phyloP scores from a whole-genome alignment of 306 rosid genomes.

The Prunus salicina region DNA sequence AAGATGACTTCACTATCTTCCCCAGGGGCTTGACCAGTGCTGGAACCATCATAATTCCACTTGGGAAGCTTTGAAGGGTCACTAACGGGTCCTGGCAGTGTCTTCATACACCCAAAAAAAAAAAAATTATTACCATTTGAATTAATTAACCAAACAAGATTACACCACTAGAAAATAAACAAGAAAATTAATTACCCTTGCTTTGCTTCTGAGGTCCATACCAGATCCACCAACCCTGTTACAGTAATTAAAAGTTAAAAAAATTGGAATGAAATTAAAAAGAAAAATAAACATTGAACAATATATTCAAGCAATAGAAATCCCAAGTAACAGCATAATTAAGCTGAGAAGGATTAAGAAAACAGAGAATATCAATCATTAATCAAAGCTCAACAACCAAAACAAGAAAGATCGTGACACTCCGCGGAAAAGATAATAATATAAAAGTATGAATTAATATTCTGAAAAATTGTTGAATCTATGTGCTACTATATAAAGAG shows the following conservation, averaged over 20 bases:
- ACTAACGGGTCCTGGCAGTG: constrained; percentile 64
- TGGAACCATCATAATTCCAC: constrained; percentile 95
- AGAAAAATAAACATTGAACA: neutral
- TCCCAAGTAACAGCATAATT: neutral
- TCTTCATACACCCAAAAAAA: constrained; percentile 41
- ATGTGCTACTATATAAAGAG: neutral
- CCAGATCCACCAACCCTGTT: constrained; percentile 97
- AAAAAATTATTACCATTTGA: constrained; percentile 2
- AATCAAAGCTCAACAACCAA: neutral
- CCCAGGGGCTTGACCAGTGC: constrained; percentile 95
- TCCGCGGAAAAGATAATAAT: neutral
- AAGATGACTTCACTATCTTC: constrained; percentile 84
- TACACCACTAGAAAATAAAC: neutral
- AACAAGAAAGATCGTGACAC: neutral
- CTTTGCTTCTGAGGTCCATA: constrained; percentile 91
- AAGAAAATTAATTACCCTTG: constrained; percentile 54
- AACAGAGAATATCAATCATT: neutral
- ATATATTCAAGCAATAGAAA: neutral
- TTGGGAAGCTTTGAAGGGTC: constrained; percentile 81
- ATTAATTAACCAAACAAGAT: neutral
- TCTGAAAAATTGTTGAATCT: too few relatives aligned
- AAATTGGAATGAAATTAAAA: neutral
- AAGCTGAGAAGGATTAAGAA: neutral
- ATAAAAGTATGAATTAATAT: neutral
- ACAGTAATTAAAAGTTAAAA: neutral